Percentiles rank a stretch among this genome's conserved stretches.
Conservation (phyloP, 2,329 filamentous ascomycete genomes). For the Calonectria ilicicola region DNA sequence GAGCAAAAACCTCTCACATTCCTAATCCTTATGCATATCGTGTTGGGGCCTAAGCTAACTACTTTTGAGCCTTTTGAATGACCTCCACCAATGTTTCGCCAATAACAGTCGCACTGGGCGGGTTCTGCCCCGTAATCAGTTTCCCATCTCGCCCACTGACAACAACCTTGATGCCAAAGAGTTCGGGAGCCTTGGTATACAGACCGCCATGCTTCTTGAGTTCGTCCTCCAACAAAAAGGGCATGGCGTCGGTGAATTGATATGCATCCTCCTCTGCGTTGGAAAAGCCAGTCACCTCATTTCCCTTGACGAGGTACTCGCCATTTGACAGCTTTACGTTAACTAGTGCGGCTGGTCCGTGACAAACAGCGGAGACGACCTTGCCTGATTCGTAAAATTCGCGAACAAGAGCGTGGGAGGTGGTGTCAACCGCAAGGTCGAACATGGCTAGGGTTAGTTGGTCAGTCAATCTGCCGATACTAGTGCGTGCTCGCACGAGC, state of each 20-base stretch:
- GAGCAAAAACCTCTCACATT: too few relatives aligned
- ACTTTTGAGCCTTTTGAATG: background rate
- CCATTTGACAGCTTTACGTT: conserved; percentile 14
- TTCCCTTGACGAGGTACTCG: background rate
- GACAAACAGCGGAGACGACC: conserved; percentile 12
- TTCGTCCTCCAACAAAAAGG: conserved; percentile 67
- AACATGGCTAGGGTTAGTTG: conserved; percentile 10
- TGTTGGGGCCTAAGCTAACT: too few relatives aligned
- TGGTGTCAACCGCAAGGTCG: background rate
- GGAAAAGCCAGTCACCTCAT: conserved; percentile 14
- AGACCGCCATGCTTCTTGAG: conserved; percentile 62
- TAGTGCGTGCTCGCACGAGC: background rate
- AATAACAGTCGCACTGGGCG: conserved; percentile 54
- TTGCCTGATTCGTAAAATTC: conserved; percentile 21
- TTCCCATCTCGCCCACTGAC: conserved; percentile 53
- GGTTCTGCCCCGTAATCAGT: conserved; percentile 68
- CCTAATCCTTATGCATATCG: too few relatives aligned
- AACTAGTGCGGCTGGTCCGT: conserved; percentile 12
- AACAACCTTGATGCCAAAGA: conserved; percentile 60
- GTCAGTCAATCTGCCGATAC: background rate
- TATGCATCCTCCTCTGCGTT: conserved; percentile 45
- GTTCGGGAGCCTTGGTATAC: conserved; percentile 65
- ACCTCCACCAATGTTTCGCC: background rate
- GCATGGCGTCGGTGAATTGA: conserved; percentile 63
- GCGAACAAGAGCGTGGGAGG: background rate